Percentiles rank a stretch among this genome's conserved stretches.
phyloP scores from a whole-genome alignment of 192 early-diverging fungal genomes.

The Physocladia obscura region DNA sequence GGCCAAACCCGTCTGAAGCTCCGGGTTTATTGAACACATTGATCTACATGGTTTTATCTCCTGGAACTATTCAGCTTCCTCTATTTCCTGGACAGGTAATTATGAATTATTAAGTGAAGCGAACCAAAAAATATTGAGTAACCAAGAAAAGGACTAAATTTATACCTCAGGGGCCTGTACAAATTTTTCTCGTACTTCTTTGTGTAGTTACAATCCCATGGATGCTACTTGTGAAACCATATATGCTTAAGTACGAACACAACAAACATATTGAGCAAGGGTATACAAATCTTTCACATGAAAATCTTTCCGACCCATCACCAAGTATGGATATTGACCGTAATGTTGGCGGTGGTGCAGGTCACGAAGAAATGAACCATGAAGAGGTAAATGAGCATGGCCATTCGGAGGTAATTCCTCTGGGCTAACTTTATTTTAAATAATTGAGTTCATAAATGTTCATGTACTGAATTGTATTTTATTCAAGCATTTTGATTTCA shows the following conservation, averaged over 20 bases:
- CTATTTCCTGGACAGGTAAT: slow-evolving; percentile 84
- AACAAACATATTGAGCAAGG: slow-evolving; percentile 52
- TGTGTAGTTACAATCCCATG: slow-evolving; percentile 92
- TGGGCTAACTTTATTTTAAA: not conserved
- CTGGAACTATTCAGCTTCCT: slow-evolving; percentile 74
- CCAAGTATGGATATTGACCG: slow-evolving; percentile 23
- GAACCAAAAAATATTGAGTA: too few relatives aligned
- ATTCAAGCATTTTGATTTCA: slow-evolving; percentile 83
- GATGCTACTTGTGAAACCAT: slow-evolving; percentile 95
- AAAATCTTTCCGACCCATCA: slow-evolving; percentile 26
- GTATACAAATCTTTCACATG: slow-evolving; percentile 54
- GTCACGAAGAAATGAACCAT: slow-evolving; percentile 40
- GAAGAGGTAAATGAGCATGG: slow-evolving; percentile 37
- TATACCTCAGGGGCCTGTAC: slow-evolving; percentile 57
- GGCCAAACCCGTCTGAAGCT: slow-evolving; percentile 70
- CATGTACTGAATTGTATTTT: too few relatives aligned
- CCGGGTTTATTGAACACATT: slow-evolving; percentile 96
- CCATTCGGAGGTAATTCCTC: slow-evolving; percentile 23
- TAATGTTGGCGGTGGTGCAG: slow-evolving; percentile 2
- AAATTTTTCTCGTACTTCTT: slow-evolving; percentile 75
- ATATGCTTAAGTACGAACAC: slow-evolving; percentile 81
- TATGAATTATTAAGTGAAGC: too few relatives aligned
- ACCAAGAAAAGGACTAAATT: slow-evolving; percentile 7
- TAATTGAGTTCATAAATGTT: not conserved
- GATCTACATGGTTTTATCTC: slow-evolving; percentile 98